Evolutionary conservation across 345 rosid genomes (phyloP).

Genomic region (Abelmoschus esculentus): DNA sequence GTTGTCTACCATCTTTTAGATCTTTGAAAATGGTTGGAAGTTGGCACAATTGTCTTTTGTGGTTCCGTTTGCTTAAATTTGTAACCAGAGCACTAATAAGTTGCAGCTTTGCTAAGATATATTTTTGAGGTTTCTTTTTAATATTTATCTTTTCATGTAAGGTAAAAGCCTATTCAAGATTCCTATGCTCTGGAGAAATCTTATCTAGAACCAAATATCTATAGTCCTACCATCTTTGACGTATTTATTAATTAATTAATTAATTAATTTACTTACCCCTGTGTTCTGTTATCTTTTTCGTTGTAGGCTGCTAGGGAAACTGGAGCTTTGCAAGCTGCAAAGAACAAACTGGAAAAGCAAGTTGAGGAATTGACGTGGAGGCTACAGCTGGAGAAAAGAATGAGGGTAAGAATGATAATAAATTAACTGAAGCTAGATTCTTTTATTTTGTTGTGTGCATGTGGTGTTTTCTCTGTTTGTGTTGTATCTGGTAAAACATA

Average conservation of each 20-base stretch:
- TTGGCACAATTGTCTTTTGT: background rate
- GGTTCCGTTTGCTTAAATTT: background rate
- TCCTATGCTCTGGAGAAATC: background rate
- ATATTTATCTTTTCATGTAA: background rate
- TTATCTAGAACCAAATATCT: background rate
- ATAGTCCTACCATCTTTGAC: background rate
- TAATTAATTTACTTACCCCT: background rate
- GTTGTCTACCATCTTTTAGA: background rate
- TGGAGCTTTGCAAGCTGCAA: constrained; percentile 99
- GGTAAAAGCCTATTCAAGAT: constrained; percentile 1
- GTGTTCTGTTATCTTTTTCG: constrained; percentile 9
- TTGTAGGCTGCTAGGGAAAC: constrained; percentile 96
- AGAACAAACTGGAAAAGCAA: constrained; percentile 94
- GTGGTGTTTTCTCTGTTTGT: background rate
- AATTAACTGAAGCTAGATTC: background rate
- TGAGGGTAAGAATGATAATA: constrained; percentile 55
- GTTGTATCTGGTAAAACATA: background rate
- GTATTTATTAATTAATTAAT: background rate
- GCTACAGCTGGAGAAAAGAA: constrained; percentile 91
- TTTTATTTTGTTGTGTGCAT: background rate
- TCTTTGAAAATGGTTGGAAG: background rate
- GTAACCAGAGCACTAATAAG: background rate
- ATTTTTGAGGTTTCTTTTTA: too few relatives aligned
- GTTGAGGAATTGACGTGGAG: constrained; percentile 99
- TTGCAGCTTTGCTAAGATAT: background rate